A percentile compares a stretch with the other conserved stretches of the same genome.
Evolutionary conservation across 2,329 filamentous ascomycete genomes (phyloP).

Genomic region (Aspergillus latus): DNA sequence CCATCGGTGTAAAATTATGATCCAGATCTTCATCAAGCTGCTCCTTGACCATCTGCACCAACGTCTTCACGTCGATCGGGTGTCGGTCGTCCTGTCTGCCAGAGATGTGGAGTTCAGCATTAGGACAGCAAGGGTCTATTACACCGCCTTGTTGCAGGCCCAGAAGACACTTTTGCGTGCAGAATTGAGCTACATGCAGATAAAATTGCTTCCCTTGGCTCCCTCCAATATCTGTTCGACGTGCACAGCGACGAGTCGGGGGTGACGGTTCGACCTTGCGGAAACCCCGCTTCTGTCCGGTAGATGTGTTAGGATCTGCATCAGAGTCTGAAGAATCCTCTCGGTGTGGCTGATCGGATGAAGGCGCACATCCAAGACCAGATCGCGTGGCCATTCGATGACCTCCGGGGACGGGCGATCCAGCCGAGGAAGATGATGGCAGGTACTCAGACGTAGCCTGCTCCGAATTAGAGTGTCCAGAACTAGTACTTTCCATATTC

Average conservation of each 20-base stretch:
- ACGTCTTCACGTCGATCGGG: conserved; percentile 14
- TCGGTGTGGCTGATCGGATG: conserved; percentile 9
- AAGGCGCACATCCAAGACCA: conserved; percentile 17
- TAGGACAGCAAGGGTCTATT: conserved; percentile 29
- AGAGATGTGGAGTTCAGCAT: conserved; percentile 21
- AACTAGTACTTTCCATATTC: background rate
- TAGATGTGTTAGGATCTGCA: background rate
- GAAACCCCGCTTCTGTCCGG: background rate
- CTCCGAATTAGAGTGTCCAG: conserved; percentile 2
- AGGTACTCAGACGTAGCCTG: conserved; percentile 18
- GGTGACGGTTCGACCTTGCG: background rate
- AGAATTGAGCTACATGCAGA: conserved; percentile 24
- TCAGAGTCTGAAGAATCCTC: conserved; percentile 14
- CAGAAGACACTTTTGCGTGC: conserved; percentile 30
- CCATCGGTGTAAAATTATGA: conserved; percentile 23
- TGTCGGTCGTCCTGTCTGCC: conserved; percentile 14
- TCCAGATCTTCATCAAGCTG: conserved; percentile 31
- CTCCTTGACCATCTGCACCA: conserved; percentile 24
- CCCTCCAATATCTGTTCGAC: background rate
- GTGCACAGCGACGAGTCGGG: background rate
- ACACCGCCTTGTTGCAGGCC: conserved; percentile 22
- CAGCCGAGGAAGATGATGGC: conserved; percentile 14
- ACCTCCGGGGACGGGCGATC: background rate
- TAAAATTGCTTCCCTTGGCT: conserved; percentile 11
- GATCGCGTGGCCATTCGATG: conserved; percentile 15